These are phyloP conservation scores for Syncephalis fuscata DNA, from an alignment of 371 early-diverging fungal species.

Conservation along the genomic window DNA sequence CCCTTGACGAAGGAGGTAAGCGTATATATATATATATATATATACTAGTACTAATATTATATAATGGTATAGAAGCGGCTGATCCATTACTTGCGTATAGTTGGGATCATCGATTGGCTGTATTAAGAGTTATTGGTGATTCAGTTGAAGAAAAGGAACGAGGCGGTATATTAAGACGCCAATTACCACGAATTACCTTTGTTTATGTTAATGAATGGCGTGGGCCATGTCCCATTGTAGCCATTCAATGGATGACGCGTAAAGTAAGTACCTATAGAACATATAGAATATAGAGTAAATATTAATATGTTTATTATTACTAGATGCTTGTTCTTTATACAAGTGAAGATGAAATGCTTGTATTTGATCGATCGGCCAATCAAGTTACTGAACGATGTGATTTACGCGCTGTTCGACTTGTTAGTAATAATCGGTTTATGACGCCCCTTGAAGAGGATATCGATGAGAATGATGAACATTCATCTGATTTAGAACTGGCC, in stretches of 20 bases:
- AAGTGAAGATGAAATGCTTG: background rate
- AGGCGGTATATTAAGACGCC: slow-evolving; percentile 17
- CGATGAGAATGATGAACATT: background rate
- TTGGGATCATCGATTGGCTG: slow-evolving; percentile 40
- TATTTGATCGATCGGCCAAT: background rate
- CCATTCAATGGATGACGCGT: slow-evolving; percentile 56
- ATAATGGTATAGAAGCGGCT: slow-evolving; percentile 9
- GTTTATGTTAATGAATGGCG: slow-evolving; percentile 33
- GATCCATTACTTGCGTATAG: slow-evolving; percentile 49
- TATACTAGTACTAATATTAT: too few relatives aligned
- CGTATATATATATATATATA: background rate
- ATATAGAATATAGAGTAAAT: background rate
- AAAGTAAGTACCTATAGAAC: slow-evolving; percentile 22
- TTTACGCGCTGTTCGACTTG: too few relatives aligned
- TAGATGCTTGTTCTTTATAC: background rate
- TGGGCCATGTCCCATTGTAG: slow-evolving; percentile 44
- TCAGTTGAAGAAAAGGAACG: slow-evolving; percentile 4
- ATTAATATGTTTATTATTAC: background rate
- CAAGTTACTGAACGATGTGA: too few relatives aligned
- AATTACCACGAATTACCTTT: too few relatives aligned
- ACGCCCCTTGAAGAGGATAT: too few relatives aligned
- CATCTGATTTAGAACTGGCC: slow-evolving; percentile 37
- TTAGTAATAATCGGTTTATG: too few relatives aligned
- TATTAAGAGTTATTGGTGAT: slow-evolving; percentile 23
- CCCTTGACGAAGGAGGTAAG: slow-evolving; percentile 11